Evolutionary conservation across 1,284 basidiomycete genomes (phyloP).

Genomic region (Paramarasmius palmivorus): DNA sequence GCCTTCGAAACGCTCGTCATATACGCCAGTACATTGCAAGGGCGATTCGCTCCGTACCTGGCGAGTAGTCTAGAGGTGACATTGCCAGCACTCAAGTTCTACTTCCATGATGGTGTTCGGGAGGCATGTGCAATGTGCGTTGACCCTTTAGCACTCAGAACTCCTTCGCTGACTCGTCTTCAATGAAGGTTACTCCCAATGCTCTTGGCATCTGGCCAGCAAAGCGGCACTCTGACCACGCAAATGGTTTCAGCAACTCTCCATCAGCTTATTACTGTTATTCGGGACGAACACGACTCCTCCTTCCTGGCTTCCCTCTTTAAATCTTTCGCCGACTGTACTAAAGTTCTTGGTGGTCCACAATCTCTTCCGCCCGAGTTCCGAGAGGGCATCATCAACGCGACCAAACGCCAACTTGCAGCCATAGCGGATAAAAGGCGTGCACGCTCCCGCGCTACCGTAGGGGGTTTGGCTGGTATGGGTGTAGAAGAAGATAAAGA

Average conservation of each 20-base stretch:
- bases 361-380: conserved; percentile 51
- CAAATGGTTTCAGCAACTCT: conserved; percentile 73
- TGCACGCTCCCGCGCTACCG: conserved; percentile 41
- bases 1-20: conserved; percentile 84
- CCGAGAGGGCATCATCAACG: conserved; percentile 56
- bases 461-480: conserved; percentile 42
- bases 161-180: not conserved
- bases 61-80: conserved; percentile 70
- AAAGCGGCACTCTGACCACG: conserved; percentile 65
- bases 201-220: conserved; percentile 69
- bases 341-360: conserved; percentile 63
- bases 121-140: conserved; percentile 76
- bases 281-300: conserved; percentile 66
- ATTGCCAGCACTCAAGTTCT: conserved; percentile 69
- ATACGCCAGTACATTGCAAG: conserved; percentile 71
- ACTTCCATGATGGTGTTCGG: conserved; percentile 81
- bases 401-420: conserved; percentile 69
- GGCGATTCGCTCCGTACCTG: conserved; percentile 74
- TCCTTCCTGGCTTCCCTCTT: conserved; percentile 78
- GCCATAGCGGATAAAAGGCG: conserved; percentile 65
- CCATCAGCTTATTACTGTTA: conserved; percentile 64
- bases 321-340: conserved; percentile 70
- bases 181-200: conserved; percentile 68
- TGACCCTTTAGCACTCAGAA: not conserved
- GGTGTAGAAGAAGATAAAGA: conserved; percentile 58